phyloP scores from a whole-genome alignment of 2,329 filamentous ascomycete genomes.

The Diaporthe humulicola region DNA sequence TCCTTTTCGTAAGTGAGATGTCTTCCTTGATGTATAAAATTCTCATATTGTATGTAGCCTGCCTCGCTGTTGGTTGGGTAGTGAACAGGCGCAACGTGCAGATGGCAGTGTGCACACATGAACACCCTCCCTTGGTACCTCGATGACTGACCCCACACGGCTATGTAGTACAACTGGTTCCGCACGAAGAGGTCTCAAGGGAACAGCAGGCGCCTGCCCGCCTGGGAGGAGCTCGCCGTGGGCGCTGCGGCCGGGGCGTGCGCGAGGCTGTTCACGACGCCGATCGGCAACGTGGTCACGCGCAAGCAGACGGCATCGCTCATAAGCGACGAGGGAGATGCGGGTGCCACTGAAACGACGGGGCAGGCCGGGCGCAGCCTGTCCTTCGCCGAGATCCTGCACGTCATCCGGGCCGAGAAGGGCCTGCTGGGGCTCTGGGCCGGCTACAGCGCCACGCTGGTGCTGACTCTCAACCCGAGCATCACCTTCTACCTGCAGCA shows the following conservation, averaged over 20 bases:
- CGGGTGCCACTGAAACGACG: slow-evolving; percentile 46
- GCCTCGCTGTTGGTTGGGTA: no score
- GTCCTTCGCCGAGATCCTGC: slow-evolving; percentile 68
- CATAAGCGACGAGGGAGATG: slow-evolving; percentile 39
- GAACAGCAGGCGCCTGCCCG: slow-evolving; percentile 63
- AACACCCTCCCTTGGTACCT: not conserved
- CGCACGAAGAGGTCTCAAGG: slow-evolving; percentile 52
- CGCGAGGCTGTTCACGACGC: slow-evolving; percentile 82
- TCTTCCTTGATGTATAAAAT: no score
- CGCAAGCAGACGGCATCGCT: slow-evolving; percentile 79
- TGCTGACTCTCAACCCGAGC: slow-evolving; percentile 87
- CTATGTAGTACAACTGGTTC: slow-evolving; percentile 68
- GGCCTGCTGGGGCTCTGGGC: slow-evolving; percentile 86
- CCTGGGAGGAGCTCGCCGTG: slow-evolving; percentile 80
- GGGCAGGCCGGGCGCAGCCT: slow-evolving; percentile 47
- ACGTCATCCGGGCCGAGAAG: slow-evolving; percentile 75
- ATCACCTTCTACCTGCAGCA: slow-evolving; percentile 89
- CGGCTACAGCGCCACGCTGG: slow-evolving; percentile 83
- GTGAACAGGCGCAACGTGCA: not conserved
- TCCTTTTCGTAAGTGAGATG: slow-evolving; percentile 19
- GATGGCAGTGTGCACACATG: not conserved
- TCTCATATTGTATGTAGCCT: not conserved
- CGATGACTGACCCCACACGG: not conserved
- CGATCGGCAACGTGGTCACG: slow-evolving; percentile 85
- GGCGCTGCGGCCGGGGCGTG: slow-evolving; percentile 81